Evolutionary conservation across 2,329 filamentous ascomycete genomes (phyloP).

Genomic region (Aureobasidium sp.): DNA sequence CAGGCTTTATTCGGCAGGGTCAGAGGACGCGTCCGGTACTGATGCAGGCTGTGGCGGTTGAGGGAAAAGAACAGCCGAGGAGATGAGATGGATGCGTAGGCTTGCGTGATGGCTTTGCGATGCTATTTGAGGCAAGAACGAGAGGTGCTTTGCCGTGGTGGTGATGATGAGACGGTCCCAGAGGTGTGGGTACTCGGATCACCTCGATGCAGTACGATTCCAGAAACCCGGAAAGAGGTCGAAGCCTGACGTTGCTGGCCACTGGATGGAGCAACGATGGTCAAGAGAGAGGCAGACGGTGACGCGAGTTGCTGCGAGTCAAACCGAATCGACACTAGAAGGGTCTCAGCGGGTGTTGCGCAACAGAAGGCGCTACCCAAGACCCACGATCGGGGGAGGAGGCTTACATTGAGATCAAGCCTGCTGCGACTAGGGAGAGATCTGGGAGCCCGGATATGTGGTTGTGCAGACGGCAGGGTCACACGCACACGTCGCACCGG

Average conservation of each 20-base stretch:
- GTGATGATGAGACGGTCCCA: not conserved
- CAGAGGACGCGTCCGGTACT: not conserved
- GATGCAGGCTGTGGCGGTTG: slow-evolving; percentile 9
- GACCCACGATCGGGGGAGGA: slow-evolving; percentile 24
- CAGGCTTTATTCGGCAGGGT: slow-evolving; percentile 9
- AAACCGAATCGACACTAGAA: slow-evolving; percentile 35
- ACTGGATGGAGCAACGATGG: slow-evolving; percentile 15
- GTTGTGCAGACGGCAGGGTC: slow-evolving; percentile 36
- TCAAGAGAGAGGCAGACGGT: slow-evolving; percentile 19
- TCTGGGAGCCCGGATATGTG: slow-evolving; percentile 36
- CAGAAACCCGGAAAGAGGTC: slow-evolving; percentile 14
- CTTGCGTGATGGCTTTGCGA: slow-evolving; percentile 2
- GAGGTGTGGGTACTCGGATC: slow-evolving; percentile 1
- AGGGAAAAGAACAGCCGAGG: slow-evolving; percentile 3
- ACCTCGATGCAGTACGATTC: not conserved
- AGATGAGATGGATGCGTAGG: not conserved
- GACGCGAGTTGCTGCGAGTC: slow-evolving; percentile 36
- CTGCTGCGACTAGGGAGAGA: slow-evolving; percentile 21
- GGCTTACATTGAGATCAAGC: slow-evolving; percentile 12
- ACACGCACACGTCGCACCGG: slow-evolving; percentile 17
- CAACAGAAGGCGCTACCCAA: slow-evolving; percentile 29
- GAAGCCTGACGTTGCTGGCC: slow-evolving; percentile 19
- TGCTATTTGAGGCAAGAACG: slow-evolving; percentile 1
- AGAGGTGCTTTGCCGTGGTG: not conserved
- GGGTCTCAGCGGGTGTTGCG: slow-evolving; percentile 30